Evolutionary conservation across 176 grass and related monocot species (phyloP), one percentile per base, ranked within the genome.

Genomic region (Thinopyrum elongatum): DNA sequence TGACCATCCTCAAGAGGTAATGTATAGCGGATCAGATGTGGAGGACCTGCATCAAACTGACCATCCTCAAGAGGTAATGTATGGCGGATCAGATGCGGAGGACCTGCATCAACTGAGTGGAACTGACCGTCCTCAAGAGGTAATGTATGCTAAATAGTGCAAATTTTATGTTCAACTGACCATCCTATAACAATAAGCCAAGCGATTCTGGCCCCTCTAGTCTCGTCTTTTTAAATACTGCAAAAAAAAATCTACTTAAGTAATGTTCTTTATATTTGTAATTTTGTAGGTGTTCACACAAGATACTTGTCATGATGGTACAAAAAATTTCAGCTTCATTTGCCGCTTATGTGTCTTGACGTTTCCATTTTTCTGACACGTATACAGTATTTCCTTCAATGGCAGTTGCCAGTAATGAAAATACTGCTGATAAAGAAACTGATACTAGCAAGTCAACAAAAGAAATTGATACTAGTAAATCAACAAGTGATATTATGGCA

Each of bases 401-500:
- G 70, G 65, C 58, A 90, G 88, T 62, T 92, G 83, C 38, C 33
- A 35, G 63, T 71, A 55, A 79, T 41, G 41, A 86, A 73, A 74
- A 17, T 1, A 79, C 49, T 62, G 33, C 42, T 74, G 35, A 23
- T 47, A 85, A 85, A 60, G 70, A 75, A 71, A 77, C 25, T 39
- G 88, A 77, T 86, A 19, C 70, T 30, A 44, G 35, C 47, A 81
- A 61, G 58, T 39, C 57, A 68, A 69, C 26, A 42, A 80, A 84
- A 26, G 82, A 79, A 76, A 76, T 36, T 27, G 78, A 89, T 80
- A 23, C 69, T 62, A 78, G 30, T 78, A 79, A 65, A 65, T 49
- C 61, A 72, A 83, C 84, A 79, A 13, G 22, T 86, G 90, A 95
- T 82, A 44, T 92, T 57, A 86, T 84, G 83, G 33, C 82, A 59